Evolutionary conservation across 192 early-diverging fungal genomes (phyloP).

Genomic region (Backusella psychrophila): DNA sequence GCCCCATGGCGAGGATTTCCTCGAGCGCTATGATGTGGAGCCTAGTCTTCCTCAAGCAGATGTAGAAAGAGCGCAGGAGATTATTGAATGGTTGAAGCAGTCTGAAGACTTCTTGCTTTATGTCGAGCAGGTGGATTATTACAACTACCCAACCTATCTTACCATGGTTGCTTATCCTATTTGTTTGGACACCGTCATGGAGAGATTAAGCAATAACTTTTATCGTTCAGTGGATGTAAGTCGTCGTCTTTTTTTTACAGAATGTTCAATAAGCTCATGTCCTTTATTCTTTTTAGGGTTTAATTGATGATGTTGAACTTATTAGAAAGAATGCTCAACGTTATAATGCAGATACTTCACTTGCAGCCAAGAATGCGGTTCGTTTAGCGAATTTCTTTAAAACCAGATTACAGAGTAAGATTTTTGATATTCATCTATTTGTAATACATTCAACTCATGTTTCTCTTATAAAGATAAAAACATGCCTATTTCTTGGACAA

Average conservation of each 20-base stretch:
- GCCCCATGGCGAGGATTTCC: constrained; percentile 16
- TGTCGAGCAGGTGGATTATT: constrained; percentile 59
- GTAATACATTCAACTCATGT: not conserved
- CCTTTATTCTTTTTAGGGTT: constrained; percentile 39
- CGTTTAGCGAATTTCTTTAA: constrained; percentile 46
- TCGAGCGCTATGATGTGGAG: constrained; percentile 12
- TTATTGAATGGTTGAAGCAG: constrained; percentile 41
- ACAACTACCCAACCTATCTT: constrained; percentile 62
- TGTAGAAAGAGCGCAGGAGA: constrained; percentile 37
- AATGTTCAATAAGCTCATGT: not conserved
- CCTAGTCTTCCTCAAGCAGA: not conserved
- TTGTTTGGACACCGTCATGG: constrained; percentile 58
- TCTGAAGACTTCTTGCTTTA: constrained; percentile 53
- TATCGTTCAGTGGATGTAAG: constrained; percentile 59
- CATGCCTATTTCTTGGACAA: constrained; percentile 31
- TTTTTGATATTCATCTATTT: not conserved
- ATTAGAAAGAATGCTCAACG: constrained; percentile 65
- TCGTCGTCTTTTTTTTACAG: not conserved
- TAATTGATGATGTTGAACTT: constrained; percentile 65
- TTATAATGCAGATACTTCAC: constrained; percentile 59
- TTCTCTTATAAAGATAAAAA: constrained; percentile 19
- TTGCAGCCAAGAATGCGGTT: constrained; percentile 38
- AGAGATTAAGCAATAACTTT: constrained; percentile 54
- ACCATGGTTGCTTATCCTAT: constrained; percentile 68
- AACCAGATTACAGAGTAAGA: constrained; percentile 40